These are phyloP conservation scores for Aspergillus haitiensis DNA, from an alignment of 495 filamentous ascomycete genomes.

Conservation along the genomic window DNA sequence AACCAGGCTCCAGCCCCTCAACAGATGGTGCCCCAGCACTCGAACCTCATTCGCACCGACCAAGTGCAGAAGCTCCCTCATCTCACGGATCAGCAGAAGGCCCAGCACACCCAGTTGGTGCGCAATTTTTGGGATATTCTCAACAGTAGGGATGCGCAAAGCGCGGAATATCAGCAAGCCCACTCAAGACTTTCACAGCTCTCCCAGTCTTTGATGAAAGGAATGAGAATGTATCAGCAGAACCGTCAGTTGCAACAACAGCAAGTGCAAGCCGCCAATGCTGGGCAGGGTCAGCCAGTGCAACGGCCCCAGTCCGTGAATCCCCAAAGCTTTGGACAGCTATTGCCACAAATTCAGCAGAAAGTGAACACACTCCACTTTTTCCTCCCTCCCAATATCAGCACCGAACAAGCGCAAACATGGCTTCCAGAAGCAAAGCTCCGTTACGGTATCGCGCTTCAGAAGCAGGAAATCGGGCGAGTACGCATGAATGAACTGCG, in stretches of 20 bases:
- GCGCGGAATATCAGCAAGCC: conserved; percentile 58
- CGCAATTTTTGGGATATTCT: conserved; percentile 60
- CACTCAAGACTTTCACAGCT: conserved; percentile 65
- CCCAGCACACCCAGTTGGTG: conserved; percentile 65
- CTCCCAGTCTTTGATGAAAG: conserved; percentile 60
- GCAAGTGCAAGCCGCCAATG: conserved; percentile 27
- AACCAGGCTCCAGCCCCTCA: conserved; percentile 34
- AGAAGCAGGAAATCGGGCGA: conserved; percentile 53
- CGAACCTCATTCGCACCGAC: conserved; percentile 53
- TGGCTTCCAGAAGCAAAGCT: conserved; percentile 55
- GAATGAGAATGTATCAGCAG: conserved; percentile 52
- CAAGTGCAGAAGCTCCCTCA: conserved; percentile 52
- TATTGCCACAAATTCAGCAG: conserved; percentile 44
- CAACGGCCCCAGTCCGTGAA: conserved; percentile 44
- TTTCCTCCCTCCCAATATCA: conserved; percentile 49
- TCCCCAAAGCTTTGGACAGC: conserved; percentile 42
- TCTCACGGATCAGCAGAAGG: conserved; percentile 60
- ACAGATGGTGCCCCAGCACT: conserved; percentile 41
- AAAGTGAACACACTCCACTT: conserved; percentile 50
- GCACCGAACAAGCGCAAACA: conserved; percentile 45
- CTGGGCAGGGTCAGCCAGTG: conserved; percentile 36
- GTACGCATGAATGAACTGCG: conserved; percentile 41
- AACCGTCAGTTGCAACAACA: conserved; percentile 45
- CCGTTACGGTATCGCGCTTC: conserved; percentile 53
- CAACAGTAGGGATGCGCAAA: conserved; percentile 56